These are phyloP conservation scores for Hypoxylon cercidicola DNA, from an alignment of 495 filamentous ascomycete genomes.

Conservation along the genomic window DNA sequence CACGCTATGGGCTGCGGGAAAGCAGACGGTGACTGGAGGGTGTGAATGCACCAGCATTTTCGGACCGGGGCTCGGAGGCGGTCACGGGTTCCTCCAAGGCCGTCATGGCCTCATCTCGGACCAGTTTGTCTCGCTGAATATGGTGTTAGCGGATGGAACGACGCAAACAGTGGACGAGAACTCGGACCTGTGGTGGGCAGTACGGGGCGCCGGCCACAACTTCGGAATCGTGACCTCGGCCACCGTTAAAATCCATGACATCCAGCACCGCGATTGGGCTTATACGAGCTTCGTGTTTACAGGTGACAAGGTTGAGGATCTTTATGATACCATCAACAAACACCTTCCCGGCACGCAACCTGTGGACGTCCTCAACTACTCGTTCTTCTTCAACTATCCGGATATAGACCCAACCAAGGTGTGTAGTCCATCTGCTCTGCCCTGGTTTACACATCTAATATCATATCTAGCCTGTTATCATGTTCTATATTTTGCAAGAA, in stretches of 20 bases:
- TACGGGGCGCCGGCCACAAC: slow-evolving; percentile 70
- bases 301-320: slow-evolving; percentile 57
- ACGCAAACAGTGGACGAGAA: slow-evolving; percentile 50
- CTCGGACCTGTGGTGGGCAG: slow-evolving; percentile 65
- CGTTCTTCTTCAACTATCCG: slow-evolving; percentile 55
- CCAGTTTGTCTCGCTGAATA: slow-evolving; percentile 60
- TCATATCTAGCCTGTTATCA: slow-evolving; percentile 50
- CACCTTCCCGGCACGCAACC: slow-evolving; percentile 52
- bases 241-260: slow-evolving; percentile 59
- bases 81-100: slow-evolving; percentile 69
- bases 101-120: slow-evolving; percentile 69
- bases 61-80: slow-evolving; percentile 69
- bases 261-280: slow-evolving; percentile 49
- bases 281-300: slow-evolving; percentile 55
- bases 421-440: not conserved
- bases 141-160: slow-evolving; percentile 68
- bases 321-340: slow-evolving; percentile 55
- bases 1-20: slow-evolving; percentile 44
- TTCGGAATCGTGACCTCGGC: slow-evolving; percentile 68
- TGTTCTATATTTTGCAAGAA: slow-evolving; percentile 60
- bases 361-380: slow-evolving; percentile 55
- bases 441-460: slow-evolving; percentile 4
- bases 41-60: slow-evolving; percentile 67
- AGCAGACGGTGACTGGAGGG: slow-evolving; percentile 61
- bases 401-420: slow-evolving; percentile 44